These are phyloP conservation scores for Eragrostis nindensis DNA, from an alignment of 176 grass and related monocot species.

Conservation along the genomic window DNA sequence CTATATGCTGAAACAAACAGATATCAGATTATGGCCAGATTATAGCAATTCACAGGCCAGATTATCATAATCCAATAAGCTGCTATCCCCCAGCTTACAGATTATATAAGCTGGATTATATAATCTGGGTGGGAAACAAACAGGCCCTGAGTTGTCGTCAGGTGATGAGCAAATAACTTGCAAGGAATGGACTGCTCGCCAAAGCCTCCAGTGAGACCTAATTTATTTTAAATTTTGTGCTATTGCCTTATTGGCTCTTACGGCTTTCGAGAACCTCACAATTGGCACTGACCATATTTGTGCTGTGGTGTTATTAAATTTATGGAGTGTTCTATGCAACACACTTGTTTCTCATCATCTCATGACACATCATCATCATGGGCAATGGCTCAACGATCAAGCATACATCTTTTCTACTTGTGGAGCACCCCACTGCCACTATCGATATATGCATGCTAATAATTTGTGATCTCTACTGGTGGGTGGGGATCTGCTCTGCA, in stretches of 20 bases:
- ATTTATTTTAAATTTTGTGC: not conserved
- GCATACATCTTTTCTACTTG: not conserved
- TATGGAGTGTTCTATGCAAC: not conserved
- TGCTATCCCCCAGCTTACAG: too few species aligned
- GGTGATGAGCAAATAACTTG: not conserved
- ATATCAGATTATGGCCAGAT: too few species aligned
- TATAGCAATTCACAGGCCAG: too few species aligned
- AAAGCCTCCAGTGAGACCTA: conserved; percentile 16
- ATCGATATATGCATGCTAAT: not conserved
- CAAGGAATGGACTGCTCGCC: conserved; percentile 6
- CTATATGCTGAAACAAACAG: too few species aligned
- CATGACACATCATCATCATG: not conserved
- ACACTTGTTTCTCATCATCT: not conserved
- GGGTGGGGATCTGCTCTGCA: too few species aligned
- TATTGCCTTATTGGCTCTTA: not conserved
- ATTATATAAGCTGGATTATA: too few species aligned
- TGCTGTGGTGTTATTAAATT: not conserved
- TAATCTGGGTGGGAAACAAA: too few species aligned
- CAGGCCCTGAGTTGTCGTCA: too few species aligned
- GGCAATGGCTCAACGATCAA: not conserved
- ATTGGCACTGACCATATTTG: conserved; percentile 18
- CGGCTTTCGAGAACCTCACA: not conserved
- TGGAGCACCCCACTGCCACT: not conserved
- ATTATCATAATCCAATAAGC: too few species aligned
- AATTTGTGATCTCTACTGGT: not conserved